Evolutionary conservation across 345 rosid genomes (phyloP).

Genomic region (Angophora floribunda): DNA sequence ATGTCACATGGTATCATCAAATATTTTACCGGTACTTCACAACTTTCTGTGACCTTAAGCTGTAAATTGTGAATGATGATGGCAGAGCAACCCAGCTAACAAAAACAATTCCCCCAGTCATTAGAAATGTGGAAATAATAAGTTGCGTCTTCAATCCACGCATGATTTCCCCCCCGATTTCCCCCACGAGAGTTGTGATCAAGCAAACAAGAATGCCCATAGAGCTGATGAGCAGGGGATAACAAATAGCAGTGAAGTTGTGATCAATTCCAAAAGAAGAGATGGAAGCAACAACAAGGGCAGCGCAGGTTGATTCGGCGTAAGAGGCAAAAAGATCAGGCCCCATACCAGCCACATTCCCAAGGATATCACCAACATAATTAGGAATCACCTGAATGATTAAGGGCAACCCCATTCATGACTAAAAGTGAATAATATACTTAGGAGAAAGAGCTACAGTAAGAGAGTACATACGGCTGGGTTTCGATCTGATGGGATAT

Average conservation of each 20-base stretch:
- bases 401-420: neutral
- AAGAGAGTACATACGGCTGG: neutral
- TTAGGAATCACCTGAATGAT: neutral
- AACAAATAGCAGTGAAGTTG: neutral
- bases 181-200: neutral
- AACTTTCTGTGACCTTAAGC: neutral
- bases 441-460: neutral
- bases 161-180: neutral
- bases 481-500: neutral
- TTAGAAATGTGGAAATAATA: neutral
- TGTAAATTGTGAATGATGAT: neutral
- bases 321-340: neutral
- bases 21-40: neutral
- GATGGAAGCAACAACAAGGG: neutral
- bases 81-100: conserved; percentile 1
- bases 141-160: neutral
- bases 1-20: neutral
- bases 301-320: neutral
- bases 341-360: neutral
- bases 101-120: neutral
- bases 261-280: neutral
- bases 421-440: neutral
- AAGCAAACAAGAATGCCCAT: neutral
- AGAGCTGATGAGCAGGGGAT: neutral
- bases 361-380: neutral